Conservation (phyloP, 2,329 filamentous ascomycete genomes). For the Coniochaeta sp. region DNA sequence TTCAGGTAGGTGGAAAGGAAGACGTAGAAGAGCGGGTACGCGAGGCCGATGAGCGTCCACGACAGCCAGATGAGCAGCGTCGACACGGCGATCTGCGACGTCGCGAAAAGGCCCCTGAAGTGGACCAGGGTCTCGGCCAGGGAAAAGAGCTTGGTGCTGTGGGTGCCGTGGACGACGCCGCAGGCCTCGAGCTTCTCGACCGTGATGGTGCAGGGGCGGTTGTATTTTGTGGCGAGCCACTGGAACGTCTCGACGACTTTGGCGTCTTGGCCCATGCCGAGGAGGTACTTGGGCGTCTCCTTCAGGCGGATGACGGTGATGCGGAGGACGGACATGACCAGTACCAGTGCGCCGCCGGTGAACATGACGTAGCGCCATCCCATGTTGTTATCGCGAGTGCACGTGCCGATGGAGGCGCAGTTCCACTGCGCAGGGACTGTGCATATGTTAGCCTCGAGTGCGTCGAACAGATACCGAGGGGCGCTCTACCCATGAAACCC, state of each 20-base stretch:
- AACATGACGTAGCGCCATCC: conserved; percentile 45
- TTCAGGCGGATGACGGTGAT: conserved; percentile 46
- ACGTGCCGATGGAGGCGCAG: conserved; percentile 18
- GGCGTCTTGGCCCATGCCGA: conserved; percentile 44
- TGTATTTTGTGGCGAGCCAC: conserved; percentile 29
- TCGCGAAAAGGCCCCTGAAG: conserved; percentile 57
- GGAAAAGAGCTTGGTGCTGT: conserved; percentile 22
- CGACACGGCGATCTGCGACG: conserved; percentile 50
- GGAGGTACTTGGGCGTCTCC: conserved; percentile 53
- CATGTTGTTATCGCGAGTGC: conserved; percentile 36
- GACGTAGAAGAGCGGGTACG: conserved; percentile 69
- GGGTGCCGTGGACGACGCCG: conserved; percentile 30
- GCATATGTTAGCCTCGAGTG: background rate
- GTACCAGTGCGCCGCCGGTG: conserved; percentile 37
- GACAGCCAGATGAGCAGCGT: conserved; percentile 61
- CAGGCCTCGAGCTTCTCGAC: conserved; percentile 37
- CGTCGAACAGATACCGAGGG: background rate
- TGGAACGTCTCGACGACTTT: conserved; percentile 38
- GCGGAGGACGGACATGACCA: conserved; percentile 44
- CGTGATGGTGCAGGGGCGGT: conserved; percentile 32
- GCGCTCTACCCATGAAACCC: conserved; percentile 35
- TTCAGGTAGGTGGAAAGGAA: conserved; percentile 54
- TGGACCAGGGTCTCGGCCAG: conserved; percentile 37
- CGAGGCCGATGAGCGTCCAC: conserved; percentile 64
- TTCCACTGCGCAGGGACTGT: conserved; percentile 32